phyloP scores from a whole-genome alignment of 495 filamentous ascomycete species.

The Podospora comata region DNA sequence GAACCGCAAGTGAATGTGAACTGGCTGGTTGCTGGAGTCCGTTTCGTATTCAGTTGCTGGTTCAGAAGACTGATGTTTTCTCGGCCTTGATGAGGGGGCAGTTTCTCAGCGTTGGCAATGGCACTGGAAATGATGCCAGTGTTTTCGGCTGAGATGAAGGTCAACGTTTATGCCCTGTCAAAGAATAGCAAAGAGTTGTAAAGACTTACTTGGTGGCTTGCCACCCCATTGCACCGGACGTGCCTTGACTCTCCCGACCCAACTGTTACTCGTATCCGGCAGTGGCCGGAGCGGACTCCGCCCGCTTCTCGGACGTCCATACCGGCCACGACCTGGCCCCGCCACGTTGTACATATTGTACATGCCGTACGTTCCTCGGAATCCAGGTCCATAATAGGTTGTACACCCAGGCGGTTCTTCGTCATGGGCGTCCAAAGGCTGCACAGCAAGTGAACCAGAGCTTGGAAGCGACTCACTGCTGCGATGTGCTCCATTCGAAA shows the following conservation, averaged over 20 bases:
- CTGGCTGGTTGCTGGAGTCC: conserved; percentile 65
- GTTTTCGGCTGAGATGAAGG: conserved; percentile 41
- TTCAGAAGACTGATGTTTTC: conserved; percentile 75
- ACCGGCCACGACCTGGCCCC: conserved; percentile 75
- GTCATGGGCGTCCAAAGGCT: conserved; percentile 31
- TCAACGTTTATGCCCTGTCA: conserved; percentile 2
- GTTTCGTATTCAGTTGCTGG: conserved; percentile 59
- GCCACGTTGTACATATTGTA: conserved; percentile 53
- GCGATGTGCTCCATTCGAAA: conserved; percentile 49
- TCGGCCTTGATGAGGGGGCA: conserved; percentile 57
- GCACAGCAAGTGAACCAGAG: conserved; percentile 25
- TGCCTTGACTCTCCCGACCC: conserved; percentile 48
- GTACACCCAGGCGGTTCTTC: conserved; percentile 35
- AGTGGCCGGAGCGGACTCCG: conserved; percentile 62
- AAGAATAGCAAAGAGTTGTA: background rate
- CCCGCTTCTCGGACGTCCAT: conserved; percentile 61
- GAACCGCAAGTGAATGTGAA: conserved; percentile 89
- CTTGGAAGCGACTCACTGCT: conserved; percentile 42
- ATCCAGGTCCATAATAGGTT: background rate
- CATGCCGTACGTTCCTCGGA: background rate
- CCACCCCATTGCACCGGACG: conserved; percentile 42
- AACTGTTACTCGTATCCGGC: conserved; percentile 51
- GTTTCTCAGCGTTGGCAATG: conserved; percentile 82
- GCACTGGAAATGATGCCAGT: conserved; percentile 82
- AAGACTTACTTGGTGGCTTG: conserved; percentile 40